phyloP scores from a whole-genome alignment of 2,329 filamentous ascomycete genomes.

The Xylariaceae sp. region DNA sequence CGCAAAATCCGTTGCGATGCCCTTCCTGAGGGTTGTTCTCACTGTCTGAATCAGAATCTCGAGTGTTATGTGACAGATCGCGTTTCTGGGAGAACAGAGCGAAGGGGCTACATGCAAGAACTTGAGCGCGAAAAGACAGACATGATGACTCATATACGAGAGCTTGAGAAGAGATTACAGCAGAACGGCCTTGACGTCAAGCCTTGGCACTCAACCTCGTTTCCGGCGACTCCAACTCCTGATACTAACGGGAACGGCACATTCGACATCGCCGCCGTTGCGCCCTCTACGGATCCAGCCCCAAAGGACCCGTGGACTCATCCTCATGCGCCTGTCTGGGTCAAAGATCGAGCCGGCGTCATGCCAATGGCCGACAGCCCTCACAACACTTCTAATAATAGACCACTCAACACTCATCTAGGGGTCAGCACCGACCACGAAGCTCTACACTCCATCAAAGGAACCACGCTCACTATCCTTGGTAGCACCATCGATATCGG shows the following conservation, averaged over 20 bases:
- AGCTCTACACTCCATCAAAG: slow-evolving; percentile 70
- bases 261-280: slow-evolving; percentile 16
- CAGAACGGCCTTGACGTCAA: slow-evolving; percentile 61
- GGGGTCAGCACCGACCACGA: slow-evolving; percentile 63
- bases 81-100: slow-evolving; percentile 77
- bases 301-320: slow-evolving; percentile 36
- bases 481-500: slow-evolving; percentile 78
- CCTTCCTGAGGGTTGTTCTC: slow-evolving; percentile 75
- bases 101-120: slow-evolving; percentile 73
- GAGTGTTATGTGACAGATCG: slow-evolving; percentile 84
- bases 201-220: slow-evolving; percentile 42
- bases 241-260: slow-evolving; percentile 26
- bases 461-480: slow-evolving; percentile 73
- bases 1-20: slow-evolving; percentile 88
- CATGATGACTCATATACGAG: slow-evolving; percentile 64
- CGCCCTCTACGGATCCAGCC: slow-evolving; percentile 25
- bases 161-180: slow-evolving; percentile 65
- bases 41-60: slow-evolving; percentile 72
- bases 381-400: slow-evolving; percentile 35
- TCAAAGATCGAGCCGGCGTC: slow-evolving; percentile 26
- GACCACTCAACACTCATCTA: slow-evolving; percentile 61
- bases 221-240: slow-evolving; percentile 27
- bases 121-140: slow-evolving; percentile 70
- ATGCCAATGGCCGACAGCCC: slow-evolving; percentile 25
- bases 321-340: slow-evolving; percentile 36